Evolutionary conservation across 306 rosid species (phyloP).

Genomic region (Vigna radiata): DNA sequence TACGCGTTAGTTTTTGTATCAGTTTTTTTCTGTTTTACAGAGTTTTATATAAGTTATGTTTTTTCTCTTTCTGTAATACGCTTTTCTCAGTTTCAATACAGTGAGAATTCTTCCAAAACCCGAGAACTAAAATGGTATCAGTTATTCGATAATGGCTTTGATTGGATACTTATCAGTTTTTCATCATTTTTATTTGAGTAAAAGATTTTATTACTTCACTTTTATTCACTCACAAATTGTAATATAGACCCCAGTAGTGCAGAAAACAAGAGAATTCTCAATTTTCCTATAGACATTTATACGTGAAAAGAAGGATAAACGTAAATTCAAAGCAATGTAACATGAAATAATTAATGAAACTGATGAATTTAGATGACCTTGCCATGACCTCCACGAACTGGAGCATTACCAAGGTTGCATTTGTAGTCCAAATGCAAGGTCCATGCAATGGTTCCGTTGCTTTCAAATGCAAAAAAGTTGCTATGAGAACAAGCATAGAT

Average conservation of each 20-base stretch:
- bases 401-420: constrained; percentile 55
- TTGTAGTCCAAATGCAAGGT: constrained; percentile 59
- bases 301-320: background rate
- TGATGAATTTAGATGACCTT: constrained; percentile 49
- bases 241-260: background rate
- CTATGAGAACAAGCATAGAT: constrained; percentile 64
- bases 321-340: background rate
- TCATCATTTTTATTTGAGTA: background rate
- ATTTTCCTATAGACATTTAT: background rate
- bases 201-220: too few species aligned
- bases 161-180: background rate
- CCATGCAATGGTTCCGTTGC: constrained; percentile 74
- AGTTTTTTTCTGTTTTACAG: too few species aligned
- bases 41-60: too few species aligned
- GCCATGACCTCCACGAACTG: constrained; percentile 65
- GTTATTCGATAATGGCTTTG: too few species aligned
- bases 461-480: constrained; percentile 65
- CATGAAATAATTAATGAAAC: constrained; percentile 1
- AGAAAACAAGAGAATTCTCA: background rate
- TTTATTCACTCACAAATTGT: background rate
- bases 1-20: too few species aligned
- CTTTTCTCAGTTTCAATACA: too few species aligned
- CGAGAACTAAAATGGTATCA: too few species aligned
- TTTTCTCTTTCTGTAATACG: too few species aligned
- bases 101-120: too few species aligned